Percentiles rank a stretch among this genome's conserved stretches.
Evolutionary conservation across 768 basidiomycete genomes (phyloP).

Genomic region (Mycena filopes): DNA sequence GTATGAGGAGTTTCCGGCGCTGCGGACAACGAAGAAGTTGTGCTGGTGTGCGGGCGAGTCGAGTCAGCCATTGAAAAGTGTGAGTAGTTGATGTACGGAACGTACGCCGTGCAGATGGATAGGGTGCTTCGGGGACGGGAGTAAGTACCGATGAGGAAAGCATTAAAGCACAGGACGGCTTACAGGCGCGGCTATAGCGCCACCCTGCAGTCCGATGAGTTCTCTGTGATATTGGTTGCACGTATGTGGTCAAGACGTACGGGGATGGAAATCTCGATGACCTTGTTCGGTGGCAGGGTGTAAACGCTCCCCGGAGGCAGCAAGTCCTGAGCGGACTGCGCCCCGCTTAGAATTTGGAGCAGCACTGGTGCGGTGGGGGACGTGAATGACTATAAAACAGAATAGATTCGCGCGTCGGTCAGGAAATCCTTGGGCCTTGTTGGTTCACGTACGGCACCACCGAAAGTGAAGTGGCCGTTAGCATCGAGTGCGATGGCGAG

Average conservation of each 20-base stretch:
- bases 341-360: constrained; percentile 57
- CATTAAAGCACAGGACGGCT: too few relatives aligned
- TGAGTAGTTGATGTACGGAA: not conserved
- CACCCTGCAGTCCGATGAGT: too few relatives aligned
- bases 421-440: too few relatives aligned
- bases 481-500: too few relatives aligned
- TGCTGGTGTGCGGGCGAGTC: constrained; percentile 44
- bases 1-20: constrained; percentile 45
- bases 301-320: constrained; percentile 52
- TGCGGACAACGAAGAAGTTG: constrained; percentile 54
- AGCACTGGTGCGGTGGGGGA: constrained; percentile 47
- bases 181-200: too few relatives aligned
- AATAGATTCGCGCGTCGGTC: too few relatives aligned
- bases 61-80: not conserved
- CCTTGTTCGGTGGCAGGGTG: constrained; percentile 49
- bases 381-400: too few relatives aligned
- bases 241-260: constrained; percentile 18
- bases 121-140: constrained; percentile 47
- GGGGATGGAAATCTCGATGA: constrained; percentile 55
- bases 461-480: too few relatives aligned
- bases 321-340: constrained; percentile 45
- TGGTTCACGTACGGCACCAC: too few relatives aligned
- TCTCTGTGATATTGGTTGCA: too few relatives aligned
- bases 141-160: too few relatives aligned
- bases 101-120: constrained; percentile 61